Evolutionary conservation across 1,139 yeast genomes (phyloP).

Genomic region (Cylindricascospora bacillispora): DNA sequence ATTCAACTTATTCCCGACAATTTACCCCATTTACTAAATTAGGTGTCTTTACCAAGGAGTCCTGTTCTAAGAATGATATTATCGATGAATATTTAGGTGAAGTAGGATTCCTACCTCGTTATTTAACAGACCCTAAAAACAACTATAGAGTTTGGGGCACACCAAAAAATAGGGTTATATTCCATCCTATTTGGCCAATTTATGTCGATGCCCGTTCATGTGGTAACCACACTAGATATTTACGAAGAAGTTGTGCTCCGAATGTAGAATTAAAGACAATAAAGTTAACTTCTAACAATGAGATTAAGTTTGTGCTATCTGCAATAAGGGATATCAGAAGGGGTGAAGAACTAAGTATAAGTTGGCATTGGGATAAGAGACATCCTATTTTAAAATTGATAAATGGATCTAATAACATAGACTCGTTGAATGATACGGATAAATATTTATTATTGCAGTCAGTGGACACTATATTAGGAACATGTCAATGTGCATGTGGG

Average conservation of each 20-base stretch:
- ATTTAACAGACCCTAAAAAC: conserved; percentile 52
- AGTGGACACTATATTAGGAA: conserved; percentile 47
- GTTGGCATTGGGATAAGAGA: conserved; percentile 81
- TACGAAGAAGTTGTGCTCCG: conserved; percentile 67
- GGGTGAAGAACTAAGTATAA: conserved; percentile 58
- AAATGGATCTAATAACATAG: conserved; percentile 26
- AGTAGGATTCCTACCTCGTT: conserved; percentile 48
- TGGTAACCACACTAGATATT: conserved; percentile 67
- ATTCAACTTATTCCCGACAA: conserved; percentile 21
- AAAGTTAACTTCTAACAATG: conserved; percentile 23
- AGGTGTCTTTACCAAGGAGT: conserved; percentile 43
- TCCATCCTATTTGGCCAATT: conserved; percentile 39
- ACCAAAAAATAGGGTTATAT: conserved; percentile 65
- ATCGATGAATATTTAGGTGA: conserved; percentile 66
- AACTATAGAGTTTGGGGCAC: conserved; percentile 77
- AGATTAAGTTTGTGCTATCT: conserved; percentile 8
- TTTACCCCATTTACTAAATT: conserved; percentile 63
- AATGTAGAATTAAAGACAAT: conserved; percentile 55
- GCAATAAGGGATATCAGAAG: conserved; percentile 44
- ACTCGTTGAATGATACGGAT: conserved; percentile 35
- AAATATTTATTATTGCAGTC: conserved; percentile 47
- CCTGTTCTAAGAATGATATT: conserved; percentile 35
- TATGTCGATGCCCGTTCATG: conserved; percentile 67
- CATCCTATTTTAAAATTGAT: conserved; percentile 60
- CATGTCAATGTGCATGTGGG: conserved; percentile 65